Conservation (phyloP, 1,284 basidiomycete species). For the Cryptococcus wingfieldii region DNA sequence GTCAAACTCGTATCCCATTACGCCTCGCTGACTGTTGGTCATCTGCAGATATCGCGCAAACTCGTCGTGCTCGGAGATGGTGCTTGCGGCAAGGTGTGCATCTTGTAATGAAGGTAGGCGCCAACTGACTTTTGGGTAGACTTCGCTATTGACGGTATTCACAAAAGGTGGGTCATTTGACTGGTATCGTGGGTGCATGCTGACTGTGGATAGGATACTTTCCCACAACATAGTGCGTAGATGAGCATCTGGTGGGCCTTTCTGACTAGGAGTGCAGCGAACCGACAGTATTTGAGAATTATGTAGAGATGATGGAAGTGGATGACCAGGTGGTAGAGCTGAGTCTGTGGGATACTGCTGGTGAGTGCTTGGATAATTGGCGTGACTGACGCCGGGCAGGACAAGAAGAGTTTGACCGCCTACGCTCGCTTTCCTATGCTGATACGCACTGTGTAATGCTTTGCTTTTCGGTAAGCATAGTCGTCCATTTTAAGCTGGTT, state of each 20-base stretch:
- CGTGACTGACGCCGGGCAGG: slow-evolving; percentile 52
- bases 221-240: slow-evolving; percentile 38
- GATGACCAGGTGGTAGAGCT: slow-evolving; percentile 82
- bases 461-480: slow-evolving; percentile 73
- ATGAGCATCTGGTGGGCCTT: no score
- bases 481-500: neutral
- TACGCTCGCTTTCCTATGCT: slow-evolving; percentile 85
- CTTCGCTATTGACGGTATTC: slow-evolving; percentile 56
- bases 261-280: slow-evolving; percentile 55
- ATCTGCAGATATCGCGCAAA: slow-evolving; percentile 58
- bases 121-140: slow-evolving; percentile 50
- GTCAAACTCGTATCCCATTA: no score
- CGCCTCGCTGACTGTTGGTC: neutral
- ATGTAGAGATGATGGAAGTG: slow-evolving; percentile 76
- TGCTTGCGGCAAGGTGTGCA: slow-evolving; percentile 65
- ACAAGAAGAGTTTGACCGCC: slow-evolving; percentile 91
- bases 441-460: slow-evolving; percentile 93
- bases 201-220: slow-evolving; percentile 31
- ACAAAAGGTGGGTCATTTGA: slow-evolving; percentile 32
- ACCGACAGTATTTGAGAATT: slow-evolving; percentile 87
- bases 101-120: neutral
- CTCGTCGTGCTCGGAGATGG: slow-evolving; percentile 87
- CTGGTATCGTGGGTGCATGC: slow-evolving; percentile 1
- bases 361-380: slow-evolving; percentile 51
- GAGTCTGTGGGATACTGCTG: slow-evolving; percentile 94